Evolutionary conservation across 139 green algal species (phyloP), one percentile per base, ranked within the genome.

Genomic region (Marvania coccoides): DNA sequence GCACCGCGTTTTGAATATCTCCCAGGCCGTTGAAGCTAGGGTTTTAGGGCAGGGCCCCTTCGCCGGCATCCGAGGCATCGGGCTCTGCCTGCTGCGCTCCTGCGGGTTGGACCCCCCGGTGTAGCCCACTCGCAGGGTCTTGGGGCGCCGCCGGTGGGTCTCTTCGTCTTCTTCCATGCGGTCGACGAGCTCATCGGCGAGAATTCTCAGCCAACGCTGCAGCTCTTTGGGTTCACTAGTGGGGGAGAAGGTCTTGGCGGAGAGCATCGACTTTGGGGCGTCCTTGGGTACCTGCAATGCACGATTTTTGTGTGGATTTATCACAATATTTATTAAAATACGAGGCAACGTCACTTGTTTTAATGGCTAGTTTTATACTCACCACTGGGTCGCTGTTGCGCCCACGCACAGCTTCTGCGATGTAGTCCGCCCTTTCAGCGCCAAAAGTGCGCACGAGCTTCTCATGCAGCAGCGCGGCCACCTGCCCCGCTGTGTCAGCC

Each of bases 181-280:
- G 5, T 71, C 57, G 5, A 73, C 80, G 67, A 95, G 78, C 78
- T 95, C 88, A 39, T 85, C 74, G 15, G 80, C 80, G 71, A 95
- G 74, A 3, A 95, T 77, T 12, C 1, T 2, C 51, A 91, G 34
- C 87, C 88, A 93, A 7, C 75, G 63, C 10, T 37, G 13, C 23
- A 92, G 36, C 2, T 61, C 64, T 0, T 46, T 51, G 47, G 65
- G 36, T 30, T 87, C 65, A 37, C 33, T 54, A 10, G 83, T 91
- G 33, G 79, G 28, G 9, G 77, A 58, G 61, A 96, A 95, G 13
- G 78, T 85, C 80, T 96, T 96, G 62, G 80, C 80, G 4, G 84
- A 79, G 35, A 90, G 70, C 83, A 90, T 88, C 14, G 54, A 74
- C 65, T 90, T 88, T 33, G 76, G 70, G 34, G 60, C 53, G 55